Evolutionary conservation across 805 yeast genomes (phyloP).

Genomic region (Candida argentea): DNA sequence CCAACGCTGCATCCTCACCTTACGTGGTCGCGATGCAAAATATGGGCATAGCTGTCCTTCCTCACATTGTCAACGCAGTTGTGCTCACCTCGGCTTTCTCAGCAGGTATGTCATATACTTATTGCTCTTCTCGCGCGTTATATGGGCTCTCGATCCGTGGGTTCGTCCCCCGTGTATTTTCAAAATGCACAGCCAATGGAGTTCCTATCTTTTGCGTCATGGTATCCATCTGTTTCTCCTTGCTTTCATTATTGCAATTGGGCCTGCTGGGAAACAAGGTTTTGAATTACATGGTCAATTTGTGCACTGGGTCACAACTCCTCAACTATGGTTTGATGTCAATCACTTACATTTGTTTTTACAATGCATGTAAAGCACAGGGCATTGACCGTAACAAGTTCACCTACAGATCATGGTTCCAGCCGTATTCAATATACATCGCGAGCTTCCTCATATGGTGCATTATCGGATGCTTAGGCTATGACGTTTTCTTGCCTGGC

Average conservation of each 20-base stretch:
- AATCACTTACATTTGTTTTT: conserved; percentile 33
- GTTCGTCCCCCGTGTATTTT: conserved; percentile 34
- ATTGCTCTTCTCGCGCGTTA: conserved; percentile 36
- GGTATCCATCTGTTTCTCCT: conserved; percentile 41
- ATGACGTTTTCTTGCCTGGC: conserved; percentile 58
- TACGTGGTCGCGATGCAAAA: conserved; percentile 43
- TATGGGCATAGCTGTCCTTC: conserved; percentile 30
- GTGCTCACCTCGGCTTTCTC: conserved; percentile 36
- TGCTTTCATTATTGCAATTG: conserved; percentile 54
- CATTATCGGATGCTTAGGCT: conserved; percentile 54
- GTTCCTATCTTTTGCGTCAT: conserved; percentile 37
- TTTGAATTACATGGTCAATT: conserved; percentile 35
- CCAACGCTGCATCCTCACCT: conserved; percentile 48
- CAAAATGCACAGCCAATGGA: conserved; percentile 36
- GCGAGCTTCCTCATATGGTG: conserved; percentile 24
- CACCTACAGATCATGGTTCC: conserved; percentile 34
- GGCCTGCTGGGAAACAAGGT: conserved; percentile 26
- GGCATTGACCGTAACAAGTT: conserved; percentile 26
- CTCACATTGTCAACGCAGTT: conserved; percentile 35
- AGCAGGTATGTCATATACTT: conserved; percentile 40
- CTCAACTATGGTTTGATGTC: conserved; percentile 38
- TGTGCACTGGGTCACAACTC: conserved; percentile 38
- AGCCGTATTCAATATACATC: conserved; percentile 27
- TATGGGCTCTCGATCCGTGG: conserved; percentile 39
- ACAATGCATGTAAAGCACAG: conserved; percentile 30